Percentiles rank a stretch among this genome's conserved stretches.
Evolutionary conservation across 371 early-diverging fungal species (phyloP).

Genomic region (Mucor saturninus): DNA sequence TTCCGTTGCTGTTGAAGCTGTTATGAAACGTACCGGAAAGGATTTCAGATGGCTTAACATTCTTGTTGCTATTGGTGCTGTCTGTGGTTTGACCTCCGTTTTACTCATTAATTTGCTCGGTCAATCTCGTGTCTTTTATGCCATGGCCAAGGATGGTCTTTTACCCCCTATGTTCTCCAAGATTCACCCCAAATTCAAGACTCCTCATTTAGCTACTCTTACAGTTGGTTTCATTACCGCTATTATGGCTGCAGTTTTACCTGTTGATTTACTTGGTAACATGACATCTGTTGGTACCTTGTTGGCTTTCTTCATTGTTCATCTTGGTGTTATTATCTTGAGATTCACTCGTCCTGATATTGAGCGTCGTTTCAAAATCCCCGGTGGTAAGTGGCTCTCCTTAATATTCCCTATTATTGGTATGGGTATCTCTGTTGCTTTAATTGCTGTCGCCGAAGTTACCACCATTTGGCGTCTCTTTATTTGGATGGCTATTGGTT

Average conservation of each 20-base stretch:
- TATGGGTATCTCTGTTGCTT: slow-evolving; percentile 59
- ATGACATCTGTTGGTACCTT: slow-evolving; percentile 88
- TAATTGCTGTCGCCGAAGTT: slow-evolving; percentile 68
- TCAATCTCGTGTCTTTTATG: slow-evolving; percentile 87
- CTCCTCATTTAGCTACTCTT: slow-evolving; percentile 76
- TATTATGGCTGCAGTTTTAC: slow-evolving; percentile 74
- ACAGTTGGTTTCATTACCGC: slow-evolving; percentile 74
- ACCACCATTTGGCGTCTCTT: slow-evolving; percentile 64
- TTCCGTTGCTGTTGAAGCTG: slow-evolving; percentile 62
- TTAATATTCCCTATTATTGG: slow-evolving; percentile 67
- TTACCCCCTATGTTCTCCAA: slow-evolving; percentile 73
- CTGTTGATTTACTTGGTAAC: slow-evolving; percentile 83
- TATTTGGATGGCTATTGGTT: slow-evolving; percentile 74
- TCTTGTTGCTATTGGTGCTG: slow-evolving; percentile 76
- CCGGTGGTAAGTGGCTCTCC: slow-evolving; percentile 61
- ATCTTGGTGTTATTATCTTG: slow-evolving; percentile 76
- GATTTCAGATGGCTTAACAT: slow-evolving; percentile 69
- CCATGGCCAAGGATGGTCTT: slow-evolving; percentile 89
- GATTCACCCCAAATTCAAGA: slow-evolving; percentile 68
- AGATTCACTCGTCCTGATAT: slow-evolving; percentile 76
- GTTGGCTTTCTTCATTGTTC: slow-evolving; percentile 85
- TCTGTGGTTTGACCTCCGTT: slow-evolving; percentile 81
- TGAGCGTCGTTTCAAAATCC: slow-evolving; percentile 79
- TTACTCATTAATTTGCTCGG: slow-evolving; percentile 76
- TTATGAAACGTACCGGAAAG: slow-evolving; percentile 48